Percentiles rank a stretch among this genome's conserved stretches.
Evolutionary conservation across 768 basidiomycete species (phyloP).

Genomic region (Pleurotus giganteus): DNA sequence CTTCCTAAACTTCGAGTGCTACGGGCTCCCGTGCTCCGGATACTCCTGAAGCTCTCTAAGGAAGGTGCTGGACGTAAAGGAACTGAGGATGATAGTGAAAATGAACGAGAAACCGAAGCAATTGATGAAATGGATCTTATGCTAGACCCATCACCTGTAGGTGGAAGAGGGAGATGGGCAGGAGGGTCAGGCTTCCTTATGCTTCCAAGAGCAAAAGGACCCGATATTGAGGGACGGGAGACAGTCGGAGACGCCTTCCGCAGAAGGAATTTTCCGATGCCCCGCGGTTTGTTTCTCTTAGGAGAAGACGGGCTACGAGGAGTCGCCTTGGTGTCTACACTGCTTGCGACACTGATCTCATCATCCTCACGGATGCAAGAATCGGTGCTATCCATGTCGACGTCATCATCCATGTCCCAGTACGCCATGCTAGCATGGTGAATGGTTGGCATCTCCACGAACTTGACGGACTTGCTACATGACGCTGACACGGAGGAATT

Average conservation of each 20-base stretch:
- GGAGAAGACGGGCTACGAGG: background rate
- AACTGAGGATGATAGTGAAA: conserved; percentile 7
- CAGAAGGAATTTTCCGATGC: conserved; percentile 25
- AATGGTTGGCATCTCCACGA: conserved; percentile 63
- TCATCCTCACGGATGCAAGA: conserved; percentile 14
- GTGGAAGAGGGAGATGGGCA: background rate
- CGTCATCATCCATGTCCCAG: conserved; percentile 23
- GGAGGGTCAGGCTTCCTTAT: conserved; percentile 1
- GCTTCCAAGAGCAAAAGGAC: conserved; percentile 42
- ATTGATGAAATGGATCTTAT: conserved; percentile 1
- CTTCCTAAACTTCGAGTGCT: conserved; percentile 44
- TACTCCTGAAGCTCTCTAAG: conserved; percentile 46
- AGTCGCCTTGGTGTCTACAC: conserved; percentile 7
- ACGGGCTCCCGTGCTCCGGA: conserved; percentile 34
- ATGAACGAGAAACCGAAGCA: conserved; percentile 1
- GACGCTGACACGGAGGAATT: conserved; percentile 23
- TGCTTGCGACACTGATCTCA: conserved; percentile 1
- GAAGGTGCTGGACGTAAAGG: conserved; percentile 37
- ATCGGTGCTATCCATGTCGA: conserved; percentile 5
- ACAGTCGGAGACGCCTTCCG: conserved; percentile 27
- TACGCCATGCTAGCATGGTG: conserved; percentile 41
- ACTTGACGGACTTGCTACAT: conserved; percentile 61
- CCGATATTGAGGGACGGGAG: conserved; percentile 38
- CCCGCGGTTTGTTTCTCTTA: background rate
- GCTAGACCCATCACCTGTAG: background rate